Evolutionary conservation across 2,329 filamentous ascomycete genomes (phyloP).

Genomic region (Keithomyces neogunnii): DNA sequence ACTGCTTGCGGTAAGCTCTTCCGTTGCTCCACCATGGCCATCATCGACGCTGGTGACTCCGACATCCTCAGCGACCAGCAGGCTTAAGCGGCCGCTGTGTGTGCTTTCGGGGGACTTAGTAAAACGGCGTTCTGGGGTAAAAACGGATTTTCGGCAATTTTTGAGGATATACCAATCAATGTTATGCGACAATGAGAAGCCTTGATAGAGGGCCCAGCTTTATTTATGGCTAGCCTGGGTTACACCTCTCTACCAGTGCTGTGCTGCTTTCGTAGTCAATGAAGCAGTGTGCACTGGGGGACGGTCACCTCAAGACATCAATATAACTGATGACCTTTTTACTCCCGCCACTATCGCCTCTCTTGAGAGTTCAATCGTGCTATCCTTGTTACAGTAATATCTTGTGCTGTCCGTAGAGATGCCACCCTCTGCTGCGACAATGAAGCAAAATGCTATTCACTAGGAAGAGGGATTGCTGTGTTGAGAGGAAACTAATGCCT

Average conservation of each 20-base stretch:
- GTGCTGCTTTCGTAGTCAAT: slow-evolving; percentile 5
- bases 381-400: background rate
- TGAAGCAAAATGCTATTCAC: too few relatives aligned
- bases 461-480: too few relatives aligned
- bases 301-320: slow-evolving; percentile 11
- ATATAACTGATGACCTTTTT: slow-evolving; percentile 12
- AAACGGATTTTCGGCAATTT: slow-evolving; percentile 22
- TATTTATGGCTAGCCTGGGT: slow-evolving; percentile 2
- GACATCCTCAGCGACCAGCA: slow-evolving; percentile 83
- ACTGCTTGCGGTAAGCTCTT: slow-evolving; percentile 99
- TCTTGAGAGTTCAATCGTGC: background rate
- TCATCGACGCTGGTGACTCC: slow-evolving; percentile 95
- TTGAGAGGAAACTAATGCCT: too few relatives aligned
- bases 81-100: slow-evolving; percentile 37
- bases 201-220: slow-evolving; percentile 11
- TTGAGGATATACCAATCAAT: slow-evolving; percentile 26
- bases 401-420: background rate
- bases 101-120: slow-evolving; percentile 12
- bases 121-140: slow-evolving; percentile 36
- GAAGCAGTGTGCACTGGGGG: slow-evolving; percentile 2
- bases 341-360: background rate
- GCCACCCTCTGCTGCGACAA: too few relatives aligned
- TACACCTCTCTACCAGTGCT: slow-evolving; percentile 17
- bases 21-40: slow-evolving; percentile 94
- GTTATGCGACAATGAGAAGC: slow-evolving; percentile 18